phyloP scores from a whole-genome alignment of 2,329 filamentous ascomycete genomes.

The Amesomyces nigricolor region DNA sequence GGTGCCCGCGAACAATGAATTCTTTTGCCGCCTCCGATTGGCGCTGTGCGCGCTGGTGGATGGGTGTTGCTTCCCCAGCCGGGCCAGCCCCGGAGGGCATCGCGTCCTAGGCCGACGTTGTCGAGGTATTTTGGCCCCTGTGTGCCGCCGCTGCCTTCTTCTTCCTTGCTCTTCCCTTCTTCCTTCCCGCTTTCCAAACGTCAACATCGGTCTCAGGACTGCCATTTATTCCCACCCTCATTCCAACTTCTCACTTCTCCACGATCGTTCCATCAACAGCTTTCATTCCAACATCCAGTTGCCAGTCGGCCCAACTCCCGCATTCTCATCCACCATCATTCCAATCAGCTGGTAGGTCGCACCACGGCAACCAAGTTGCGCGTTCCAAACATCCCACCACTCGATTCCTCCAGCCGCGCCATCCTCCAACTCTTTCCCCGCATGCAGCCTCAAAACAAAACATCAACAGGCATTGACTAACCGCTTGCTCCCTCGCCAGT shows the following conservation, averaged over 20 bases:
- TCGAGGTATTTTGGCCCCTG: constrained; percentile 20
- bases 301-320: constrained; percentile 1
- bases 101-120: constrained; percentile 6
- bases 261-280: constrained; percentile 22
- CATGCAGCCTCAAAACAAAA: not conserved
- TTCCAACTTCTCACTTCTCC: constrained; percentile 19
- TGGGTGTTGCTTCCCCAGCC: constrained; percentile 1
- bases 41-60: not conserved
- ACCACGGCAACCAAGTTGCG: constrained; percentile 10
- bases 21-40: constrained; percentile 17
- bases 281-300: constrained; percentile 13
- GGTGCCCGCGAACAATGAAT: constrained; percentile 7
- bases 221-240: constrained; percentile 16
- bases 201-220: not conserved
- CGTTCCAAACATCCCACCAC: not conserved
- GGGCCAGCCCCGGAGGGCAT: not conserved
- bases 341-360: constrained; percentile 15
- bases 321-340: constrained; percentile 12
- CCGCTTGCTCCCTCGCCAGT: not conserved
- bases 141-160: constrained; percentile 14
- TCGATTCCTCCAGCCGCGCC: not conserved
- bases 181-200: constrained; percentile 12
- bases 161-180: constrained; percentile 16
- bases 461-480: constrained; percentile 3
- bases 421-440: not conserved